These are phyloP conservation scores for Lagerstroemia speciosa DNA, from an alignment of 345 rosid species.

Conservation along the genomic window DNA sequence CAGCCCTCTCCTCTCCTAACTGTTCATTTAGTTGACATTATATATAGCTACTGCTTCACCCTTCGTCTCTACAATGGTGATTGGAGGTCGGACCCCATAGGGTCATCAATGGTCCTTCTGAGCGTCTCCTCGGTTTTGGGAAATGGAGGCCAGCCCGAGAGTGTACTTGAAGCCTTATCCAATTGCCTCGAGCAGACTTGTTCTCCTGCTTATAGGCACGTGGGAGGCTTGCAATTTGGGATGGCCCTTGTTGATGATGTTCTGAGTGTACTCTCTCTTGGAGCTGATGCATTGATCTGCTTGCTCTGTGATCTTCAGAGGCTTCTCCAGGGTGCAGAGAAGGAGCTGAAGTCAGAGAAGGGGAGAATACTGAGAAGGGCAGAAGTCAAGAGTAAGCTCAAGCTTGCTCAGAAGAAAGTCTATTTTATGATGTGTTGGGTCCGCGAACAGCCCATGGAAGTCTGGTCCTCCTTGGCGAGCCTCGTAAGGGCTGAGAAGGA, in stretches of 20 bases:
- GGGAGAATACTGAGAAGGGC: slow-evolving; percentile 26
- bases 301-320: slow-evolving; percentile 67
- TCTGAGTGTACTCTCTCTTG: slow-evolving; percentile 40
- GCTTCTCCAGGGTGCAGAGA: slow-evolving; percentile 44
- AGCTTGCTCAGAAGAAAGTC: slow-evolving; percentile 67
- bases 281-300: slow-evolving; percentile 48
- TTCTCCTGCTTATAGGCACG: slow-evolving; percentile 55
- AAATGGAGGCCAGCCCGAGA: slow-evolving; percentile 55
- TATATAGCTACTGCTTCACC: slow-evolving; percentile 72
- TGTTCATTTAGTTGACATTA: slow-evolving; percentile 63
- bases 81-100: slow-evolving; percentile 62
- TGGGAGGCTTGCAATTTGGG: slow-evolving; percentile 66
- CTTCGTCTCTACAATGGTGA: slow-evolving; percentile 86
- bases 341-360: slow-evolving; percentile 38
- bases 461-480: slow-evolving; percentile 49
- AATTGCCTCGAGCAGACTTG: slow-evolving; percentile 74
- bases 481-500: slow-evolving; percentile 46
- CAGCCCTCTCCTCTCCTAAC: slow-evolving; percentile 69
- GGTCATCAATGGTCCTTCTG: slow-evolving; percentile 47
- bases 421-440: slow-evolving; percentile 90
- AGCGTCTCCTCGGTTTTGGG: slow-evolving; percentile 62
- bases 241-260: slow-evolving; percentile 57
- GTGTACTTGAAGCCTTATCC: slow-evolving; percentile 48
- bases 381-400: slow-evolving; percentile 51
- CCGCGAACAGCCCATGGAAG: slow-evolving; percentile 57